Evolutionary conservation across 2,329 filamentous ascomycete genomes (phyloP).

Genomic region (Erysiphe pulchra): DNA sequence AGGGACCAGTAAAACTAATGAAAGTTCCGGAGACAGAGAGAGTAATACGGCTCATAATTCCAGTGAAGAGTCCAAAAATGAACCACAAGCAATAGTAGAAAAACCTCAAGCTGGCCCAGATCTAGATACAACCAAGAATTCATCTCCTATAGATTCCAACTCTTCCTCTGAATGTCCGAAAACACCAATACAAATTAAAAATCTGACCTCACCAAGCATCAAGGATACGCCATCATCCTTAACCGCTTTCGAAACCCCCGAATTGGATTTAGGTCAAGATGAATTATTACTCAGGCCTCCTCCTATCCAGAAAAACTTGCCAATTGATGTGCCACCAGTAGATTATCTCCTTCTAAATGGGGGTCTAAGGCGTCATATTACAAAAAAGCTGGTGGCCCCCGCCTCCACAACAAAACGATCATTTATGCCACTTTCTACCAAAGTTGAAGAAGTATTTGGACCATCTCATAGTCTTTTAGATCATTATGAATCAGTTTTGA

Average conservation of each 20-base stretch:
- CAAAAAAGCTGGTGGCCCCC: conserved; percentile 47
- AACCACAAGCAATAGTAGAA: conserved; percentile 17
- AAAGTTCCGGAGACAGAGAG: background rate
- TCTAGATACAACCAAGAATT: conserved; percentile 10
- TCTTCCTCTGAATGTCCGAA: conserved; percentile 26
- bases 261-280: conserved; percentile 9
- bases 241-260: conserved; percentile 15
- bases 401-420: conserved; percentile 4
- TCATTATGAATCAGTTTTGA: conserved; percentile 60
- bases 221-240: conserved; percentile 13
- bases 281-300: conserved; percentile 31
- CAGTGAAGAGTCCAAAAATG: conserved; percentile 7
- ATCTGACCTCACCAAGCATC: conserved; percentile 16
- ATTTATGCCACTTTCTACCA: conserved; percentile 18
- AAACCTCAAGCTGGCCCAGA: conserved; percentile 15
- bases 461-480: conserved; percentile 65
- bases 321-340: conserved; percentile 51
- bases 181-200: conserved; percentile 30
- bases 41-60: conserved; percentile 1
- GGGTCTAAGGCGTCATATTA: conserved; percentile 44
- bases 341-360: conserved; percentile 85
- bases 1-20: conserved; percentile 19
- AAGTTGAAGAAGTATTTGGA: conserved; percentile 51
- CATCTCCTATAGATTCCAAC: conserved; percentile 9
- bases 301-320: conserved; percentile 30